Conservation (phyloP, 768 basidiomycete genomes). For the Auriscalpium vulgare region DNA sequence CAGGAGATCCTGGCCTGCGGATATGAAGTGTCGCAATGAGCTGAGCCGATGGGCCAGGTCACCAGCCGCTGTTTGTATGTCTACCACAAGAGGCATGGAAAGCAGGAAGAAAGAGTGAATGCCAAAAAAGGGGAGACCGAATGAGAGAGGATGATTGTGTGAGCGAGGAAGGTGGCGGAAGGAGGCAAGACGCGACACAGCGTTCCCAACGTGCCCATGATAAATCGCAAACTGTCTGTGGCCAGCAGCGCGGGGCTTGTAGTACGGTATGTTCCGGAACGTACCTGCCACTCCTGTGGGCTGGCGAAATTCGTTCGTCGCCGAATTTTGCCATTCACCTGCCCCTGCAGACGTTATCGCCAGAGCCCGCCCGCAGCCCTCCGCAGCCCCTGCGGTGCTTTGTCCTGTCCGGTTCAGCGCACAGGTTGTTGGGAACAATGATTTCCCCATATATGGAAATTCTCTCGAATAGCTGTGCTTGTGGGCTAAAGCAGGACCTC, state of each 20-base stretch:
- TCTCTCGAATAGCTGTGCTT: no score
- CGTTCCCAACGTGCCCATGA: neutral
- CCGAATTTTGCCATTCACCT: neutral
- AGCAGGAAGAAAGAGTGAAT: neutral
- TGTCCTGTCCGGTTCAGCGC: neutral
- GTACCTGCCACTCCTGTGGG: neutral
- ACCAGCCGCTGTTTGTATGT: constrained; percentile 12
- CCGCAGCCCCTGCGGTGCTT: neutral
- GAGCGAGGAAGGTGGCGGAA: neutral
- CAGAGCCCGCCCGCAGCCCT: neutral
- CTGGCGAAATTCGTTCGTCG: no score
- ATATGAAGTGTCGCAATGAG: constrained; percentile 8
- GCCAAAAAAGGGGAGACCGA: neutral
- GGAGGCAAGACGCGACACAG: neutral
- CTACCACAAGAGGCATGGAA: constrained; percentile 10
- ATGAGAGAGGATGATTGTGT: neutral
- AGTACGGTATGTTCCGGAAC: constrained; percentile 14
- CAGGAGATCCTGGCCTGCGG: constrained; percentile 14
- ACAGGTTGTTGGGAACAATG: neutral
- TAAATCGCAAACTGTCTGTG: neutral
- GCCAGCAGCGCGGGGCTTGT: constrained; percentile 11
- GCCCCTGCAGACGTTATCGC: neutral
- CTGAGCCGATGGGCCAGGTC: constrained; percentile 11
- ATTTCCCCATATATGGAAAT: neutral
- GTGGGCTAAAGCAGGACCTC: no score